Evolutionary conservation across 345 rosid species (phyloP), one percentile per base, ranked within the genome.

Genomic region (Angophora floribunda): DNA sequence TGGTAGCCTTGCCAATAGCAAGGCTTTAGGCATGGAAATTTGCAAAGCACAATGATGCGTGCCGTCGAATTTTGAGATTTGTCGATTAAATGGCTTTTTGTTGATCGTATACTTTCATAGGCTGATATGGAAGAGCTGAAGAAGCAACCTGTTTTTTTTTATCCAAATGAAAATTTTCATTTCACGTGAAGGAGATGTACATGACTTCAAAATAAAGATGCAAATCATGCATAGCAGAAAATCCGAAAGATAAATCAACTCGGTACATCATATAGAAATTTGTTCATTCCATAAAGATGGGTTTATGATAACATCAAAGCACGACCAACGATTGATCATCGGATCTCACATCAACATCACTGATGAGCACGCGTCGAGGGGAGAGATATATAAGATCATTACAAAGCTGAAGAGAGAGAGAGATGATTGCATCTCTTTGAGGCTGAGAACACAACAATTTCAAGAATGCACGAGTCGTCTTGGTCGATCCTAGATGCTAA

Each of bases 371-470:
- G 0, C 2, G 12, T 9, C 0, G 11, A 55, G 97, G 90, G 93
- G 98, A 1, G 96, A 93, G 93, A 96, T 97, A 2, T 95, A 96
- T 90, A 95, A 94, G 91, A 88, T 90, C 26, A 95, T 96, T 67
- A 41, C 90, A 7, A 96, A 96, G 52, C 88, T 97, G 67, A 97
- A 95, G 91, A 95, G 92, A n/a, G 9, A 86, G 97, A 96, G 93
- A 96, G 92, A 95, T 92, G 92, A 96, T 95, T 90, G 94, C 91
- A 16, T 93, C 93, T 19, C 92, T 96, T 90, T 22, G 99, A 97
- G 91, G 95, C 97, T 1, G 99, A 96, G 91, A 96, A 91, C 88
- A 93, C 94, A 53, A 96, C 98, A 15, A 93, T 94, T 88, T 96
- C 97, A 50, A 94, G 99, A 90, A 93, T 96, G 90, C 92, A 7